phyloP scores from a whole-genome alignment of 2,329 filamentous ascomycete genomes.

The Didymella lethalis region DNA sequence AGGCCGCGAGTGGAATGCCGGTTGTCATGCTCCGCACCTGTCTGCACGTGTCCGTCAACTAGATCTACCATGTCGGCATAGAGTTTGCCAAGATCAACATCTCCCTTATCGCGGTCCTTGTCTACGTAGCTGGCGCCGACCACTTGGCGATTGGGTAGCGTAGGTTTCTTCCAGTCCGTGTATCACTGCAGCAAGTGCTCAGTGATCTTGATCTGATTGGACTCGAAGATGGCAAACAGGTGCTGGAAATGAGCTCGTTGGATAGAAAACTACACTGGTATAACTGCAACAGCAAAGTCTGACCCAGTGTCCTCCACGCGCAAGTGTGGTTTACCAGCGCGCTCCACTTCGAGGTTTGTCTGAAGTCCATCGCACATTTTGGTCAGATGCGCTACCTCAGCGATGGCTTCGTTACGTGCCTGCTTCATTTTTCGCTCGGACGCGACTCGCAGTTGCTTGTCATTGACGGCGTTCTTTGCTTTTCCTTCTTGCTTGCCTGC shows the following conservation, averaged over 20 bases:
- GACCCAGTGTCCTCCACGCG: background rate
- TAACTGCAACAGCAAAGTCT: background rate
- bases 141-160: background rate
- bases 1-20: conserved; percentile 23
- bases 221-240: background rate
- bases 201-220: background rate
- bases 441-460: background rate
- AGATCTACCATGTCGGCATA: conserved; percentile 23
- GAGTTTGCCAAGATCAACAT: background rate
- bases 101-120: background rate
- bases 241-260: background rate
- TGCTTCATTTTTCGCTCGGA: background rate
- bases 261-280: background rate
- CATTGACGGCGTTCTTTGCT: background rate
- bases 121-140: background rate
- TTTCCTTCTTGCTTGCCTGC: background rate
- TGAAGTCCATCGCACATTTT: background rate
- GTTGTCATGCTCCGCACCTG: conserved; percentile 27
- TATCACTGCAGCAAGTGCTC: background rate
- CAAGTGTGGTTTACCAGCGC: background rate
- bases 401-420: background rate
- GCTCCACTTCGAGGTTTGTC: background rate
- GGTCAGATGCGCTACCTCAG: background rate
- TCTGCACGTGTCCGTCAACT: conserved; percentile 15
- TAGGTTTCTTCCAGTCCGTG: background rate